Evolutionary conservation across 306 rosid species (phyloP).

Genomic region (Alnus rubra): DNA sequence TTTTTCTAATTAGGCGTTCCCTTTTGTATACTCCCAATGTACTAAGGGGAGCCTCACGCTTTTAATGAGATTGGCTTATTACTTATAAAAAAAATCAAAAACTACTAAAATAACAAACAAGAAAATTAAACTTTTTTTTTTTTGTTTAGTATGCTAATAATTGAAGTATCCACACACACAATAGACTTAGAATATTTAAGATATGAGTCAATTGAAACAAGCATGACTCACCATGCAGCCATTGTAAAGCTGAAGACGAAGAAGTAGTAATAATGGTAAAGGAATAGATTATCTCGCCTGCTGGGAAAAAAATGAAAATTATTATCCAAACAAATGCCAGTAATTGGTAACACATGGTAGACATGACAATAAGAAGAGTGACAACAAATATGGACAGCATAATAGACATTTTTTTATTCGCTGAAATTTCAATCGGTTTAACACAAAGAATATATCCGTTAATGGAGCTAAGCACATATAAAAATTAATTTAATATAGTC

Average conservation of each 20-base stretch:
- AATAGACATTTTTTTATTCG: background rate
- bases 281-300: slow-evolving; percentile 71
- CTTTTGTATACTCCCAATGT: too few relatives aligned
- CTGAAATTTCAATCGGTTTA: background rate
- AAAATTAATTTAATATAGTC: background rate
- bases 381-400: background rate
- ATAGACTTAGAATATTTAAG: background rate
- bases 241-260: slow-evolving; percentile 75
- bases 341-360: background rate
- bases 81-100: too few relatives aligned
- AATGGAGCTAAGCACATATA: background rate
- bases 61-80: too few relatives aligned
- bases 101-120: background rate
- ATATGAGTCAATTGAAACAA: slow-evolving; percentile 5
- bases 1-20: too few relatives aligned
- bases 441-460: background rate
- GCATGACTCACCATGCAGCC: slow-evolving; percentile 81
- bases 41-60: too few relatives aligned
- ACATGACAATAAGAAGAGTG: background rate
- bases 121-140: background rate
- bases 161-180: background rate
- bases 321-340: background rate
- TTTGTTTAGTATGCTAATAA: background rate
- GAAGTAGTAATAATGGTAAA: slow-evolving; percentile 76
- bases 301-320: background rate